A percentile compares a stretch with the other conserved stretches of the same genome.
Conservation (phyloP, 78 protist species). For the Isochrysis galbana region DNA sequence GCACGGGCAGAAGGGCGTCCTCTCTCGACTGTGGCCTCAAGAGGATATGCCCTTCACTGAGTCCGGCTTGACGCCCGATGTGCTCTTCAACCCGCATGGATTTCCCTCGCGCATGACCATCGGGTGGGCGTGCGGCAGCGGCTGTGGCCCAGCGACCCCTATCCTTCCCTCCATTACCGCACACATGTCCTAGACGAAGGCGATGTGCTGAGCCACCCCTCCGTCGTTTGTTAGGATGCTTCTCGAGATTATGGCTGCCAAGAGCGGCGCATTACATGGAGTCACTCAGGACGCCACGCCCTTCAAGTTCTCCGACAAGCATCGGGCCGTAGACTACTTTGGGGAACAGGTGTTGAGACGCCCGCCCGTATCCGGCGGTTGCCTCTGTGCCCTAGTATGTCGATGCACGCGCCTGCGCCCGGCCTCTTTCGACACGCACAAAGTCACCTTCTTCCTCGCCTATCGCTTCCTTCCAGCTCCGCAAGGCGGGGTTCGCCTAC, state of each 20-base stretch:
- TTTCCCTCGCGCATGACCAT: conserved; percentile 99
- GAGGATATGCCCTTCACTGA: conserved; percentile 98
- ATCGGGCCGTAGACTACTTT: conserved; percentile 80
- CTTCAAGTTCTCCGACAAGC: conserved; percentile 79
- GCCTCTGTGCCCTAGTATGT: too few species aligned
- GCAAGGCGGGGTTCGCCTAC: conserved; percentile 86
- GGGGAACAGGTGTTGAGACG: too few species aligned
- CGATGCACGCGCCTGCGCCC: too few species aligned
- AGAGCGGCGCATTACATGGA: conserved; percentile 90
- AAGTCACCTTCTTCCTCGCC: neutral
- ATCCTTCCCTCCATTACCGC: too few species aligned
- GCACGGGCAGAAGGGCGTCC: conserved; percentile 96
- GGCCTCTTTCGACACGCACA: too few species aligned
- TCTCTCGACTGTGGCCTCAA: conserved; percentile 75
- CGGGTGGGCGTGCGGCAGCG: too few species aligned
- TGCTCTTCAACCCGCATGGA: conserved; percentile 98
- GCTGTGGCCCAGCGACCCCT: neutral
- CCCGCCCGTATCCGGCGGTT: conserved; percentile 55
- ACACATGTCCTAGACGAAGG: too few species aligned
- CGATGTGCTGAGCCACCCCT: too few species aligned
- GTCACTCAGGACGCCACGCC: conserved; percentile 88
- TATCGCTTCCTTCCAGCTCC: too few species aligned
- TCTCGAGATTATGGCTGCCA: conserved; percentile 93
- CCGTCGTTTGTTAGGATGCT: conserved; percentile 91
- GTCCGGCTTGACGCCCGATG: conserved; percentile 72